These are phyloP conservation scores for Cryphonectria japonica DNA, from an alignment of 2,329 filamentous ascomycete genomes.

Conservation along the genomic window DNA sequence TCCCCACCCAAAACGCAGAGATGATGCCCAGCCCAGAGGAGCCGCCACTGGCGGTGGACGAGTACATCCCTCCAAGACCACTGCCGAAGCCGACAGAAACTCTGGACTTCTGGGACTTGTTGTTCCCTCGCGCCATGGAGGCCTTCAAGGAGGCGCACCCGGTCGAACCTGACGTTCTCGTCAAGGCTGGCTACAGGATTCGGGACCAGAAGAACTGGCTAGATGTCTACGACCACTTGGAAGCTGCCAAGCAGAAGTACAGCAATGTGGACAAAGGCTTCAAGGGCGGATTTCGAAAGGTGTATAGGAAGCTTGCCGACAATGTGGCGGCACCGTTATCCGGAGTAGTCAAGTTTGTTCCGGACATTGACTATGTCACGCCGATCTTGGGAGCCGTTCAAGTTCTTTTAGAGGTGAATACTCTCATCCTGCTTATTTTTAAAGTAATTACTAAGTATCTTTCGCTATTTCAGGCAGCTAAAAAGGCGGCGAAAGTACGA, in stretches of 20 bases:
- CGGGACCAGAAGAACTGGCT: slow-evolving; percentile 13
- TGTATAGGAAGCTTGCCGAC: background rate
- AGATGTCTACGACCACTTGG: slow-evolving; percentile 3
- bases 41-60: no score
- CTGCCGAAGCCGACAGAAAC: background rate
- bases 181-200: background rate
- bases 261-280: background rate
- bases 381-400: slow-evolving; percentile 14
- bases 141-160: background rate
- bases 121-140: slow-evolving; percentile 4
- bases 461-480: background rate
- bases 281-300: slow-evolving; percentile 2
- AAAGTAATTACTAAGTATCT: no score
- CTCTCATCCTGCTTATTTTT: no score
- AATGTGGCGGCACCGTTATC: no score
- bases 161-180: background rate
- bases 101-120: slow-evolving; percentile 3
- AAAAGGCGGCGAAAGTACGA: background rate
- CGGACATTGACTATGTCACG: background rate
- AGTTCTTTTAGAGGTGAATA: slow-evolving; percentile 4
- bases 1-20: no score
- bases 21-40: no score
- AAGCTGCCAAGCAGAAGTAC: background rate
- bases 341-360: no score
- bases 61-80: background rate